Evolutionary conservation across 257 asterid species (phyloP).

Genomic region (Solanum corneliomulleri): DNA sequence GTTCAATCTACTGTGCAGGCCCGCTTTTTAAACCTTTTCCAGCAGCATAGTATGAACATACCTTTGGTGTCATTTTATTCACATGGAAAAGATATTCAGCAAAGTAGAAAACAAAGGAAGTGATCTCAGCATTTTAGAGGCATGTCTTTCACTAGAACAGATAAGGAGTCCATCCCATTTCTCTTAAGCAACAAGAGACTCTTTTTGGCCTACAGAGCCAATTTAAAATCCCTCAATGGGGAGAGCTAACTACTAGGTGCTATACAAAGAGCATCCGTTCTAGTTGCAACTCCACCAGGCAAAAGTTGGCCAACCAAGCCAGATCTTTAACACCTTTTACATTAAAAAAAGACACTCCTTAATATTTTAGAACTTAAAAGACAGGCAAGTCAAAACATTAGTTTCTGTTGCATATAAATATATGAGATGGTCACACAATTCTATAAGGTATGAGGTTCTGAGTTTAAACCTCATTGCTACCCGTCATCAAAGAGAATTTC

Average conservation of each 20-base stretch:
- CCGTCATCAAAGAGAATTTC: not conserved
- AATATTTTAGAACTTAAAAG: not conserved
- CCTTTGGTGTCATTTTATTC: not conserved
- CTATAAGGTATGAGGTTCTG: not conserved
- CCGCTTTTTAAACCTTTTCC: not conserved
- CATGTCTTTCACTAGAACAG: not conserved
- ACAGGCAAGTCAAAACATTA: not conserved
- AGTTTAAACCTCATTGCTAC: not conserved
- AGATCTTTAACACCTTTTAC: not conserved
- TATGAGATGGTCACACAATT: not conserved
- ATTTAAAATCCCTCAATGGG: not conserved
- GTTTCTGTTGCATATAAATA: not conserved
- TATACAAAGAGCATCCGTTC: not conserved
- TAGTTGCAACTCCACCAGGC: not conserved
- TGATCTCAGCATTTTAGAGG: not conserved
- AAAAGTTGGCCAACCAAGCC: not conserved
- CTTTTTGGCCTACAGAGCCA: not conserved
- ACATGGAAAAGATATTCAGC: not conserved
- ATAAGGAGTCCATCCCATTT: not conserved
- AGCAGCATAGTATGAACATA: not conserved
- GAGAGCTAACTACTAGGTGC: not conserved
- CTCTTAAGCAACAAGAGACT: not conserved
- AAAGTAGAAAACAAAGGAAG: not conserved
- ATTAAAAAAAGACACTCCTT: not conserved
- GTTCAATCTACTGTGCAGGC: not conserved